Conservation (phyloP, 1,284 basidiomycete genomes). For the Ceratobasidium sp. region DNA sequence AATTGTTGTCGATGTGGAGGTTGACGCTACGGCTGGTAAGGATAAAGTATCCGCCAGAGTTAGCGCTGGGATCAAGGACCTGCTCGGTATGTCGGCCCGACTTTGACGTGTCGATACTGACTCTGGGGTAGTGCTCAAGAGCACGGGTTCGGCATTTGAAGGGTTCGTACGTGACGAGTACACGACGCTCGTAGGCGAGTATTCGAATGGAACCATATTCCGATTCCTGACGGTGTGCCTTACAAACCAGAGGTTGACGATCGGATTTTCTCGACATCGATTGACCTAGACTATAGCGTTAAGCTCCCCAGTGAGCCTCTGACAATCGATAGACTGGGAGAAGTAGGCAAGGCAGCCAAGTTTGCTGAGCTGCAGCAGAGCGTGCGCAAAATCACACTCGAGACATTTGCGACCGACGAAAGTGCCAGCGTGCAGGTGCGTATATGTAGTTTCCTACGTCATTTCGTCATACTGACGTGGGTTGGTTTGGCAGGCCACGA, state of each 20-base stretch:
- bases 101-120: background rate
- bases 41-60: constrained; percentile 66
- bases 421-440: constrained; percentile 89
- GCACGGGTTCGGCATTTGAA: constrained; percentile 85
- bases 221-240: background rate
- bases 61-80: constrained; percentile 73
- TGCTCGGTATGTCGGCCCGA: constrained; percentile 64
- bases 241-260: constrained; percentile 69
- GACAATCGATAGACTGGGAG: constrained; percentile 55
- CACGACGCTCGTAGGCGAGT: constrained; percentile 73
- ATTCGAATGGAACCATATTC: background rate
- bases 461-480: constrained; percentile 26
- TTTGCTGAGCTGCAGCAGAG: constrained; percentile 61
- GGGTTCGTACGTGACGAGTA: constrained; percentile 86
- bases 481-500: constrained; percentile 68
- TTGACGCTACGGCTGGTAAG: constrained; percentile 68
- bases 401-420: constrained; percentile 85
- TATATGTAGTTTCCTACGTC: constrained; percentile 36
- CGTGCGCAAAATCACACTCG: constrained; percentile 73
- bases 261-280: constrained; percentile 85
- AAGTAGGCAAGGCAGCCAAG: constrained; percentile 65
- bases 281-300: constrained; percentile 76
- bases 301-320: constrained; percentile 56
- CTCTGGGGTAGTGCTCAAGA: constrained; percentile 76
- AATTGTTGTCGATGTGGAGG: constrained; percentile 66